Base-by-base conservation (phyloP, 306 rosid species). In the Oxytropis ochrocephala region DNA sequence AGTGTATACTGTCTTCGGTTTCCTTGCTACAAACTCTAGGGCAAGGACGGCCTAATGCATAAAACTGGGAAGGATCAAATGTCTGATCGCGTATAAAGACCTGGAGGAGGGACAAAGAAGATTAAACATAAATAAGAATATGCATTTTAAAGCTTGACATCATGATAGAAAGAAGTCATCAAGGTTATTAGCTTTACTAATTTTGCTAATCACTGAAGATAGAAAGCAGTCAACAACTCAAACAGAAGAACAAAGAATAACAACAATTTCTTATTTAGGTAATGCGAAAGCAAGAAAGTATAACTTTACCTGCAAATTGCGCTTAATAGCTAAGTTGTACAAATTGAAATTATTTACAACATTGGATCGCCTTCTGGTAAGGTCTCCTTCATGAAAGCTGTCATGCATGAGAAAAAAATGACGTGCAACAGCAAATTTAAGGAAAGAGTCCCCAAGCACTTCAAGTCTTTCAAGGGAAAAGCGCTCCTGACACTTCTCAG, bases 401-500 rank as follows among this genome's bases (percentile, higher is more conserved):
- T 75, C 87, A 62, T 88, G 79, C 73, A 78, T 24, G 81, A 94
- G 89, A 54, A 94, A 94, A 69, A 88, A 81, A 75, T 80, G 91
- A 38, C 98, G 85, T 19, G 86, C 92, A 70, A 88, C 92, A 4
- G 80, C 82, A 91, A 84, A 94, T 83, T 94, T 90, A 71, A 94
- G 99, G 80, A 90, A 94, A 75, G 97, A 86, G 38, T 94, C 97
- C 14, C 99, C 99, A 70, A 94, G 97, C 75, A 88, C 82, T 86
- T 94, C 98, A 65, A 94, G 92, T 85, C 99, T 94, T 81, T 94
- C 97, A 70, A 94, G 97, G 57, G 98, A 94, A 85, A 94, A 39
- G 11, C 89, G 79, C 70, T 90, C 98, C 81, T 88, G 92, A 86
- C 99, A 94, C 79, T 76, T 87, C 83, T 94, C 95, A 12, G 97